Base-by-base conservation (phyloP, 495 filamentous ascomycete genomes). In the Hyaloscypha hepaticicola region DNA sequence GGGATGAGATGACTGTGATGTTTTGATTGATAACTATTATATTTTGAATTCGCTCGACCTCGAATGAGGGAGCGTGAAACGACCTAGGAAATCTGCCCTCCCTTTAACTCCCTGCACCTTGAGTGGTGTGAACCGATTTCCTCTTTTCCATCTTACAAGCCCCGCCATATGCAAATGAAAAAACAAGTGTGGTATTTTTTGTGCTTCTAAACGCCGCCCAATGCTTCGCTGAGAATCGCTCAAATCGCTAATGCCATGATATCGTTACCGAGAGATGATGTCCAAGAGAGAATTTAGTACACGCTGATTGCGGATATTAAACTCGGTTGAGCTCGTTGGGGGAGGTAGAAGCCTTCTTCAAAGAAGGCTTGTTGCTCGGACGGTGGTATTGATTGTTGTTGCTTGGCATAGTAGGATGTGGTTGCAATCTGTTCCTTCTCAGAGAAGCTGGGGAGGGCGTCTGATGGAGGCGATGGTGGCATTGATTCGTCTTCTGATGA, bases 401-500 rank as follows among this genome's bases (percentile, higher is more conserved):
- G 38, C 49, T 69, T 69, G 52, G 66, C 58, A 60, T 70, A 70
- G 68, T 53, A 70, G 25, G 64, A 64, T 34, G 70, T 64, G 11
- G 67, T 72, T 29, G 70, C 67, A 61, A 70, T 70, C 52, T 66
- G 64, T 38, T 69, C 58, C 79, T 93, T 90, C 68, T 89, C 84
- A 45, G 87, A 80, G 73, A 94, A 91, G 41, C 86, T 78, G 66
- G 89, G 83, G 59, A 92, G 79, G 34, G 77, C 65, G 62, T 88
- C 75, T 1, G 85, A 80, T 5, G 88, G 89, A 55, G 94, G 93
- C 60, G 94, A 96, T n/a, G 90, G 87, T 33, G 93, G 93, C 82
- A 91, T 90, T 29, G 85, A 81, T 69, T 87, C 85, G 73, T 87
- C 85, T 65, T 87, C 84, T 56, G 82, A 82, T 0, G 88, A 90